These are phyloP conservation scores for Solanum ahanhuiri DNA, from an alignment of 257 asterid species.

Conservation along the genomic window DNA sequence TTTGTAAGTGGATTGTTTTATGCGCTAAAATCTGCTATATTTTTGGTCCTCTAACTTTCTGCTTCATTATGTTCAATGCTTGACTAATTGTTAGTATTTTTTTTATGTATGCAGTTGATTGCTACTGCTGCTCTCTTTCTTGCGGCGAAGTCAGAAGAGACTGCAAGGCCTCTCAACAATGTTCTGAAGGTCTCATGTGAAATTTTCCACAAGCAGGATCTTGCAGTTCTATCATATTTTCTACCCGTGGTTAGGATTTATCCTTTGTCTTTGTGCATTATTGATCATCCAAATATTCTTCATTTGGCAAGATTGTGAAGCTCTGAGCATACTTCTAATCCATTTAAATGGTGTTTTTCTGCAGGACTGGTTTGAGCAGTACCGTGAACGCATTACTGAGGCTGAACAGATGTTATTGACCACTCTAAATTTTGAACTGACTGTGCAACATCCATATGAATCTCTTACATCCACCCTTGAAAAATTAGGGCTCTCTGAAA, in stretches of 20 bases:
- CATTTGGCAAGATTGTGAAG: neutral
- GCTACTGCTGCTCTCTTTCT: slow-evolving; percentile 94
- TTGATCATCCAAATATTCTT: neutral
- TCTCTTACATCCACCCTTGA: slow-evolving; percentile 77
- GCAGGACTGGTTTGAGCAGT: slow-evolving; percentile 96
- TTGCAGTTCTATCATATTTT: slow-evolving; percentile 44
- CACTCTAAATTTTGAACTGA: slow-evolving; percentile 87
- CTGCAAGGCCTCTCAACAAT: slow-evolving; percentile 76
- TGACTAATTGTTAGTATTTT: slow-evolving; percentile 8
- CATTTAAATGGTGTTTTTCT: slow-evolving; percentile 8
- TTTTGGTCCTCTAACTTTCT: neutral
- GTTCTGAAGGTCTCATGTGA: slow-evolving; percentile 69
- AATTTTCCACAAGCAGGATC: slow-evolving; percentile 66
- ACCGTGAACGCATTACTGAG: slow-evolving; percentile 75
- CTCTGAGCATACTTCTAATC: neutral
- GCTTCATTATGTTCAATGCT: slow-evolving; percentile 4
- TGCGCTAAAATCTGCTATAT: neutral
- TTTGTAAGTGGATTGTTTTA: slow-evolving; percentile 41
- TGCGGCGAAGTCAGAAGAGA: slow-evolving; percentile 89
- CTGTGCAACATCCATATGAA: slow-evolving; percentile 91
- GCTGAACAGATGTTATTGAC: slow-evolving; percentile 87
- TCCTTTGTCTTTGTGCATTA: neutral
- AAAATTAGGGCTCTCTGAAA: slow-evolving; percentile 71
- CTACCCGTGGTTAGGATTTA: slow-evolving; percentile 67
- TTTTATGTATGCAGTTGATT: slow-evolving; percentile 47